Evolutionary conservation across 495 filamentous ascomycete species (phyloP).

Genomic region (Neurospora sp.): DNA sequence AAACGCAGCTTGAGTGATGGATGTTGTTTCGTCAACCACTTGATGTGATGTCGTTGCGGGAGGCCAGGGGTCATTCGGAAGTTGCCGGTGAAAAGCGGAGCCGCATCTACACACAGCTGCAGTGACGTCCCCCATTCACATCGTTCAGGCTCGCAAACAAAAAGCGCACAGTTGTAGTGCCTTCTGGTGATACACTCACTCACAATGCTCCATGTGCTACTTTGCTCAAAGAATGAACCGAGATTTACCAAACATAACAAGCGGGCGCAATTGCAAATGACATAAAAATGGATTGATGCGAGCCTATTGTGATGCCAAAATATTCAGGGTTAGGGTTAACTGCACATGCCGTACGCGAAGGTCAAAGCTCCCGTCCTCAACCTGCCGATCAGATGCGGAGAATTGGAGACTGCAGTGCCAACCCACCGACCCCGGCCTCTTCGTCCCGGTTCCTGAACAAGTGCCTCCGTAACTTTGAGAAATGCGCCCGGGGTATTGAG

Average conservation of each 20-base stretch:
- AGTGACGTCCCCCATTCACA: background rate
- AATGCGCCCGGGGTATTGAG: conserved; percentile 8
- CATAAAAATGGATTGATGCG: too few species aligned
- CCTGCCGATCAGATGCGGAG: background rate
- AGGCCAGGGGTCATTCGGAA: background rate
- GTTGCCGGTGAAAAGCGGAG: background rate
- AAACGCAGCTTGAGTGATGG: background rate
- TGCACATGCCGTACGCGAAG: too few species aligned
- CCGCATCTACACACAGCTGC: background rate
- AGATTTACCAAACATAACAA: too few species aligned
- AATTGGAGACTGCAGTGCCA: background rate
- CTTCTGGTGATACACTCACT: too few species aligned
- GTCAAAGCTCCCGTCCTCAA: background rate
- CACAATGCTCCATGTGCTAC: too few species aligned
- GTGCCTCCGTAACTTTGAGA: background rate
- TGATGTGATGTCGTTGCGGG: background rate
- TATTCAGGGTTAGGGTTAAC: too few species aligned
- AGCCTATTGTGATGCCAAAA: too few species aligned
- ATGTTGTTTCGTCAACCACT: background rate
- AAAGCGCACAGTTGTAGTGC: too few species aligned
- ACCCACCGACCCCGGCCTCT: background rate
- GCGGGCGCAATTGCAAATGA: too few species aligned
- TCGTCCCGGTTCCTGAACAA: background rate
- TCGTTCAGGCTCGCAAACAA: too few species aligned
- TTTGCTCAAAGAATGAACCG: too few species aligned